Conservation (phyloP, 257 asterid genomes). For the Penstemon eatonii region DNA sequence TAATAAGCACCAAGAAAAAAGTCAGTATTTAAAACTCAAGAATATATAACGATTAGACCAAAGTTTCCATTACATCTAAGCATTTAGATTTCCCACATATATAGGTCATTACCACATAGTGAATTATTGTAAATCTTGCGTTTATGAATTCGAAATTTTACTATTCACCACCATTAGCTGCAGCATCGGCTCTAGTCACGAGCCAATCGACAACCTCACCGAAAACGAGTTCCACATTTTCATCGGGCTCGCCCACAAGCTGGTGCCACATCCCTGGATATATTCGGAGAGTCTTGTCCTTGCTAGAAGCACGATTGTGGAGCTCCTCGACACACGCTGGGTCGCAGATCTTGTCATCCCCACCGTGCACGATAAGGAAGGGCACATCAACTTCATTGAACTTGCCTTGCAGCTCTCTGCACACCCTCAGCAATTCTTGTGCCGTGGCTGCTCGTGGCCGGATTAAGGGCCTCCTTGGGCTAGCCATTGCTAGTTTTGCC, state of each 20-base stretch:
- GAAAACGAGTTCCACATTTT: conserved; percentile 74
- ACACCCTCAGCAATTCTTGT: conserved; percentile 67
- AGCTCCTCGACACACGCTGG: conserved; percentile 68
- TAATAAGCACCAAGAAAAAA: no score
- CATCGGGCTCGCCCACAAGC: conserved; percentile 82
- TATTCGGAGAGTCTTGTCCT: conserved; percentile 70
- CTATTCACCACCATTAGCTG: no score
- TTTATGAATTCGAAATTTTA: no score
- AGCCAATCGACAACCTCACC: conserved; percentile 84
- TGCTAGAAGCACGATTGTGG: conserved; percentile 51
- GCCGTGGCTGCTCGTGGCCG: conserved; percentile 98
- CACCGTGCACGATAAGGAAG: conserved; percentile 81
- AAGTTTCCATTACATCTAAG: no score
- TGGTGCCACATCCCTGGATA: conserved; percentile 93
- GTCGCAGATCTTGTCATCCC: conserved; percentile 61
- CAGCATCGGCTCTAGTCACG: conserved; percentile 15
- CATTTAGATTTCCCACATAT: no score
- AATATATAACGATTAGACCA: no score
- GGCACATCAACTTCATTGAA: conserved; percentile 67
- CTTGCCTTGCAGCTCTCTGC: conserved; percentile 71
- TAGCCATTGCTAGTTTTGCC: conserved; percentile 74
- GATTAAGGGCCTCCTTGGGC: conserved; percentile 66
- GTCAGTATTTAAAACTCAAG: no score
- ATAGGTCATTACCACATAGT: no score
- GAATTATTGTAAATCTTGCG: no score